phyloP scores from a whole-genome alignment of 2,329 filamentous ascomycete species.

The Colletotrichum sansevieriae region DNA sequence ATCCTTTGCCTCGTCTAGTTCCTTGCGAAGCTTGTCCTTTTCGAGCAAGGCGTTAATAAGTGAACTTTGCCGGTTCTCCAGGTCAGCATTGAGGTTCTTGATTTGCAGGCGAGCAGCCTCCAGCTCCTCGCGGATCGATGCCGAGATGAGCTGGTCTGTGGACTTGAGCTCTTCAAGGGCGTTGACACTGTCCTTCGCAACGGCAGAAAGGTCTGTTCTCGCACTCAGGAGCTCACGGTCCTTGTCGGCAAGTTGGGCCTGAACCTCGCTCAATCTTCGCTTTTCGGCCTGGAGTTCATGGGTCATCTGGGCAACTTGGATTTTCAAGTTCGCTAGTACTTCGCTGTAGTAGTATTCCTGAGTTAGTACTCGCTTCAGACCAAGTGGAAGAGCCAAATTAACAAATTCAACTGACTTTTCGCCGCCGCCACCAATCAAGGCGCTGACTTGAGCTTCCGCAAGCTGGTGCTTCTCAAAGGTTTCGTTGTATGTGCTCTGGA shows the following conservation, averaged over 20 bases:
- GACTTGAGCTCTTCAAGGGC: slow-evolving; percentile 71
- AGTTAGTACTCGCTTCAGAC: slow-evolving; percentile 55
- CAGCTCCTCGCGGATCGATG: slow-evolving; percentile 70
- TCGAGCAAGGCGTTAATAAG: slow-evolving; percentile 70
- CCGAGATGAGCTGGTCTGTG: slow-evolving; percentile 69
- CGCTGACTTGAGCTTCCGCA: slow-evolving; percentile 68
- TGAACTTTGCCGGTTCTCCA: slow-evolving; percentile 70
- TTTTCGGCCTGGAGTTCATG: slow-evolving; percentile 56
- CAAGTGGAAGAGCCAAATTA: slow-evolving; percentile 44
- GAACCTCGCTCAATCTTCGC: slow-evolving; percentile 51
- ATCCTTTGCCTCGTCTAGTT: slow-evolving; percentile 62
- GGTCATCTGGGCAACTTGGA: slow-evolving; percentile 63
- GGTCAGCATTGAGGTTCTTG: slow-evolving; percentile 62
- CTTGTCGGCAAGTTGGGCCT: slow-evolving; percentile 63
- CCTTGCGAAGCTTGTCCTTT: slow-evolving; percentile 71
- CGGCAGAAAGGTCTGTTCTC: slow-evolving; percentile 66
- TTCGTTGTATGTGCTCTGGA: slow-evolving; percentile 68
- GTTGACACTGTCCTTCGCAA: slow-evolving; percentile 66
- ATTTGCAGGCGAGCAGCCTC: slow-evolving; percentile 66
- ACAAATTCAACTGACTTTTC: slow-evolving; percentile 66
- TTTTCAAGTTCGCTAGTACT: slow-evolving; percentile 63
- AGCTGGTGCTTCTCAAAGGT: slow-evolving; percentile 71
- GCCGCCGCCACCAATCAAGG: slow-evolving; percentile 60
- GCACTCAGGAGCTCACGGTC: slow-evolving; percentile 67
- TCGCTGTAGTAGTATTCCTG: slow-evolving; percentile 63